Base-by-base conservation (phyloP, 108 stramenopile species). In the Epithemia pelagica region DNA sequence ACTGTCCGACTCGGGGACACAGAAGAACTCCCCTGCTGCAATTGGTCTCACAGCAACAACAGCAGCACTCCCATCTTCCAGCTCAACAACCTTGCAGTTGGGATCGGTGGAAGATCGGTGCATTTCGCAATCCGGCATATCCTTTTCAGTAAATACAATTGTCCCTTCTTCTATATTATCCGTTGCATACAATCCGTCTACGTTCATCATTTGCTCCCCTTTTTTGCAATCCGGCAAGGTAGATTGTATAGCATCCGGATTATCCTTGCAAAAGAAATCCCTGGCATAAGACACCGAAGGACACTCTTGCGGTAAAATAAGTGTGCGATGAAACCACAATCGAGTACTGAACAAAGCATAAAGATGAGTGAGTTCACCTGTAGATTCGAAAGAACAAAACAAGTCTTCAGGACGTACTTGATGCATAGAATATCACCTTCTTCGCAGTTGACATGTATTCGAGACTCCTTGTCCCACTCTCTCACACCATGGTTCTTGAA, bases 241-340 rank as follows among this genome's bases (percentile, higher is more conserved):
- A 61, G 2, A 32, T 3, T n/a, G 32, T 21, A 22, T 70, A 29
- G 7, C 59, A 10, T 2, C 23, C 1, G 25, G 31, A 1, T 59
- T 62, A 33, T 8, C 2, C 0, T 70, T 22, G 37, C 86, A 75
- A 65, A 76, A 87, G 57, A 95, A 78, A 76, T 95, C 94, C 54
- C 91, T 67, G 8, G 94, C 94, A 76, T 91, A 91, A 0, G 89
- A 90, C 29, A 92, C 82, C 26, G 86, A 91, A 7, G 88, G 88
- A 8, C 58, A 61, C 10, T 68, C 31, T 54, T 88, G 85, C 2
- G 72, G 32, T 15, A 91, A 91, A 46, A 95, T 67, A 2, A 73
- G 56, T n/a, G 94, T 95, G 52, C 82, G 81, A 72, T 95, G 94
- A 77, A 82, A 90, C 94, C 94, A 95, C 8, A 95, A 66, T 20